A percentile compares a stretch with the other conserved stretches of the same genome.
Evolutionary conservation across 140 eudicot genomes (phyloP).

Genomic region (Flaveria floridana): DNA sequence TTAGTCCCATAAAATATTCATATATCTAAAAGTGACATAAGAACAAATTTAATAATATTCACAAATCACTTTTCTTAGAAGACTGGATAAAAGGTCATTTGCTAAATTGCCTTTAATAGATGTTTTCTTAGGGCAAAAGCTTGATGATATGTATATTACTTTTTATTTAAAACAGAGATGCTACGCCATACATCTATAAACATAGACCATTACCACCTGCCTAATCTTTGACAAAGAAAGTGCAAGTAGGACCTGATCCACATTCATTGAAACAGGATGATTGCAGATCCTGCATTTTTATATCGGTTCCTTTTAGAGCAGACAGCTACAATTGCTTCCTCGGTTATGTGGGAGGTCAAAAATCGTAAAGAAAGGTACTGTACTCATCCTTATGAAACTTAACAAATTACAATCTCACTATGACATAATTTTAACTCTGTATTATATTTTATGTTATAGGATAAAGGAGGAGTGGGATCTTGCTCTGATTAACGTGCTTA

Average conservation of each 20-base stretch:
- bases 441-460: constrained; percentile 38
- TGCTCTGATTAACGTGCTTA: constrained; percentile 86
- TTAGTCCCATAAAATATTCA: background rate
- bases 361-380: constrained; percentile 86
- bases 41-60: background rate
- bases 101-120: constrained; percentile 4
- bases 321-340: constrained; percentile 80
- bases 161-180: background rate
- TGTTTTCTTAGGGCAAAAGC: background rate
- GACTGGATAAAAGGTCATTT: background rate
- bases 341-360: constrained; percentile 84
- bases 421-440: background rate
- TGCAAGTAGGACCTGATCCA: background rate
- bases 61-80: background rate
- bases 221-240: constrained; percentile 7
- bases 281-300: constrained; percentile 94
- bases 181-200: background rate
- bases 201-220: background rate
- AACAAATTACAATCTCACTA: background rate
- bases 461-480: constrained; percentile 97
- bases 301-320: constrained; percentile 82
- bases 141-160: background rate
- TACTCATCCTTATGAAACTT: constrained; percentile 5
- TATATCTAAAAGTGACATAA: background rate
- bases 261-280: constrained; percentile 65